Evolutionary conservation across 2,329 filamentous ascomycete species (phyloP).

Genomic region (Diaporthe sp.): DNA sequence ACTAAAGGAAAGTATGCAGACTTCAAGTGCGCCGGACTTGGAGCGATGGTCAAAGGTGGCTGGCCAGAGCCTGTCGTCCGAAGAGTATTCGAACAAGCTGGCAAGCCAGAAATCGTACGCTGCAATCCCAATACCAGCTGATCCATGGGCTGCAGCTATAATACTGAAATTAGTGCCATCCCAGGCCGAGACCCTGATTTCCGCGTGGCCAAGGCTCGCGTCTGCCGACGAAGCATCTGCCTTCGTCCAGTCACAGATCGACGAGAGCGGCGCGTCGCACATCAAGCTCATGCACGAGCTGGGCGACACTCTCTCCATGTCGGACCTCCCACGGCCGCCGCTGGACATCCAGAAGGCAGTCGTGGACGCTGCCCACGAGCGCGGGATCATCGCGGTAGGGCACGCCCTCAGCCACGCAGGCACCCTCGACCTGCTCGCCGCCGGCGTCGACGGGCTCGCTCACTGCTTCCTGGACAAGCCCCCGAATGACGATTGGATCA

Average conservation of each 20-base stretch:
- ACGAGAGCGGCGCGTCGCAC: slow-evolving; percentile 12
- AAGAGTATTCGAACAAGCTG: neutral
- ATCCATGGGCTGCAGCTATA: fast-evolving
- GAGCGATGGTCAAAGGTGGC: neutral
- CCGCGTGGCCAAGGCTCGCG: neutral
- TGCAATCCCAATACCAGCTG: neutral
- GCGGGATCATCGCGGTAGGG: neutral
- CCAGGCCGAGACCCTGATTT: neutral
- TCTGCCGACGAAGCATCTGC: neutral
- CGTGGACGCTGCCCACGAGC: slow-evolving; percentile 1
- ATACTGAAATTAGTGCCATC: neutral
- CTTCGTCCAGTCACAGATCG: slow-evolving; percentile 25
- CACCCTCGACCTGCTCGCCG: neutral
- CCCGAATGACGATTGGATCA: neutral
- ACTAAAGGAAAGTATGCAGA: slow-evolving; percentile 10
- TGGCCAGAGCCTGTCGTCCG: slow-evolving; percentile 8
- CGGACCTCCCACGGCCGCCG: neutral
- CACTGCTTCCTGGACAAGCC: slow-evolving; percentile 14
- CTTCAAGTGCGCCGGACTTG: slow-evolving; percentile 4
- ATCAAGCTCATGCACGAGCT: slow-evolving; percentile 28
- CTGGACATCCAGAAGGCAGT: slow-evolving; percentile 14
- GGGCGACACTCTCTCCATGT: slow-evolving; percentile 12
- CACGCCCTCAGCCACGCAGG: slow-evolving; percentile 5
- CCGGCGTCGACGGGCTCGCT: neutral
- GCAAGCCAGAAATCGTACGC: neutral